These are phyloP conservation scores for Alternaria alternata DNA, from an alignment of 2,329 filamentous ascomycete species.

Conservation along the genomic window DNA sequence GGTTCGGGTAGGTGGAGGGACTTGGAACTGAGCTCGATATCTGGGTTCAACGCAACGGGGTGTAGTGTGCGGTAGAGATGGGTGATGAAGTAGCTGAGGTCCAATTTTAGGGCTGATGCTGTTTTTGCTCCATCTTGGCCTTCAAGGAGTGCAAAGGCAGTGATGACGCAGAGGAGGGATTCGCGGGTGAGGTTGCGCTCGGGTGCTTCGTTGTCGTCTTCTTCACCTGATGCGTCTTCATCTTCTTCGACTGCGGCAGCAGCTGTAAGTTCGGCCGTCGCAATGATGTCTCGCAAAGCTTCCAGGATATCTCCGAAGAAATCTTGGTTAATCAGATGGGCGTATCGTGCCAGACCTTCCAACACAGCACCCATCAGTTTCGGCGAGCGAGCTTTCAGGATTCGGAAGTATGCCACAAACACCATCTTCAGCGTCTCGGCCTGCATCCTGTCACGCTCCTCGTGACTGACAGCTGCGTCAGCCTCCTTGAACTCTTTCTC, in stretches of 20 bases:
- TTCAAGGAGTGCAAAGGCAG: conserved; percentile 93
- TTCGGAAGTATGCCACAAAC: conserved; percentile 93
- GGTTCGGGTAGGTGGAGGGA: conserved; percentile 76
- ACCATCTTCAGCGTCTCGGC: conserved; percentile 95
- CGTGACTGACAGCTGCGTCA: conserved; percentile 88
- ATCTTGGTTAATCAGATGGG: conserved; percentile 97
- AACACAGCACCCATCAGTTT: conserved; percentile 96
- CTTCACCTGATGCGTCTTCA: conserved; percentile 60
- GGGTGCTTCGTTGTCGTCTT: conserved; percentile 55
- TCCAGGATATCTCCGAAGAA: conserved; percentile 98
- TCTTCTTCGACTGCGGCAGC: conserved; percentile 57
- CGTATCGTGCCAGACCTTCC: conserved; percentile 91
- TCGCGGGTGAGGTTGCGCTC: conserved; percentile 80
- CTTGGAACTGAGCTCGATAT: conserved; percentile 83
- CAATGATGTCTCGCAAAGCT: conserved; percentile 90
- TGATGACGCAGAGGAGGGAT: conserved; percentile 91
- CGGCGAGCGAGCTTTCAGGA: conserved; percentile 82
- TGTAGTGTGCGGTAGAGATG: conserved; percentile 90
- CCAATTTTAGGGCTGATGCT: conserved; percentile 81
- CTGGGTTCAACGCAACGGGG: conserved; percentile 78
- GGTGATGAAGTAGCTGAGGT: conserved; percentile 93
- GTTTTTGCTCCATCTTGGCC: conserved; percentile 92
- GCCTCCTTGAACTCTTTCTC: conserved; percentile 94
- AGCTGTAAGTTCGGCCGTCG: conserved; percentile 67
- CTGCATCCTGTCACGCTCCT: conserved; percentile 93